Evolutionary conservation across 2,329 filamentous ascomycete species (phyloP), one percentile per base, ranked within the genome.

Genomic region (Endothia cerciana): DNA sequence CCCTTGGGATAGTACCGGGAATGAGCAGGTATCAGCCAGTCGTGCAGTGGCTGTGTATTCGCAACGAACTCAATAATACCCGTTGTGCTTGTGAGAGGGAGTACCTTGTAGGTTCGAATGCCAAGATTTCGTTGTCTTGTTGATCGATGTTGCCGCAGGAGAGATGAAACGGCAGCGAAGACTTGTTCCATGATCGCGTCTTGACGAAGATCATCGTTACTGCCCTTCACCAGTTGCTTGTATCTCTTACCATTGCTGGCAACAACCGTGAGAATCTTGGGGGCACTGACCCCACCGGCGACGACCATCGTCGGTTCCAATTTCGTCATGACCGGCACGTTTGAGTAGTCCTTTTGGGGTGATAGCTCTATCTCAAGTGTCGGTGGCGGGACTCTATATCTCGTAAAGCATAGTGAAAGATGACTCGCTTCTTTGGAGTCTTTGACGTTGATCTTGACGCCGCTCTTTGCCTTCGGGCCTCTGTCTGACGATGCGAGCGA

Each of bases 121-220:
- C 91, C 92, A 13, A 99, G 83, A 69, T 92, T 92, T 6, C 95
- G 90, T 74, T 97, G 93, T 47, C 93, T 90, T 2, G 95, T 97
- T 15, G 89, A 86, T 64, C 92, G 89, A 76, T 98, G 93, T 59
- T 92, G 89, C 75, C 92, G 91, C 33, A 99, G 82, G 28, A 99
- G 86, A 61, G 92, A 91, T 65, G 93, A 98, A 28, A 97, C 95
- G 77, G 97, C 93, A 66, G 94, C 92, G 76, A 99, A 99, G 1
- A 99, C 95, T 78, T 99, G 95, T 77, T 99, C 96, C 96, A 99
- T 99, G 82, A 88, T 99, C 55, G 94, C 93, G 74, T 99, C 95
- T 80, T 99, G 95, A 10, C 96, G 91, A 15, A 99, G 85, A 75
- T 99, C 94, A 76, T 99, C 95, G 74, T 94, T 94, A 22, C 95